phyloP scores from a whole-genome alignment of 2,329 filamentous ascomycete genomes.

The Claviceps sp. region DNA sequence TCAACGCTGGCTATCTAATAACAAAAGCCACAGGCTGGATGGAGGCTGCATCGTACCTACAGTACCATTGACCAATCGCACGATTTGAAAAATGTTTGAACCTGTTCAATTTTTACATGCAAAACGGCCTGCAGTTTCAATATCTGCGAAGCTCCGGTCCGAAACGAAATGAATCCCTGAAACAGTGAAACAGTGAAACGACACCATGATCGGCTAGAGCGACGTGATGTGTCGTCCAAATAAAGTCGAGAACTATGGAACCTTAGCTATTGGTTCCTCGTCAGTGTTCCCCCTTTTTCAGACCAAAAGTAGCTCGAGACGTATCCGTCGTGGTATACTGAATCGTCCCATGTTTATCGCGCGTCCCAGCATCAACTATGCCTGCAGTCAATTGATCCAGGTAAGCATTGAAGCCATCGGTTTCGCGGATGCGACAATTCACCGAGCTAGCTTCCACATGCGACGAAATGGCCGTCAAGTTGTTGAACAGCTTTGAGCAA shows the following conservation, averaged over 20 bases:
- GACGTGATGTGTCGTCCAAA: not conserved
- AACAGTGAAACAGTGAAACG: too few relatives aligned
- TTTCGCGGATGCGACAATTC: constrained; percentile 29
- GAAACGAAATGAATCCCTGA: too few relatives aligned
- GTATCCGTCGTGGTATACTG: constrained; percentile 13
- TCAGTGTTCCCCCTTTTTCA: not conserved
- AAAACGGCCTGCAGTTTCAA: too few relatives aligned
- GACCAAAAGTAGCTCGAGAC: not conserved
- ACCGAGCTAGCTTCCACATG: constrained; percentile 33
- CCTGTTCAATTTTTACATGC: too few relatives aligned
- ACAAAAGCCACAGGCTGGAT: too few relatives aligned
- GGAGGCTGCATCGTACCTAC: too few relatives aligned
- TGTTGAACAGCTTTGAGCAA: constrained; percentile 29
- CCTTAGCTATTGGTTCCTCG: not conserved
- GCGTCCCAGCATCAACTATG: constrained; percentile 14
- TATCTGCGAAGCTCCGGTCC: too few relatives aligned
- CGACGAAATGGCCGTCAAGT: constrained; percentile 28
- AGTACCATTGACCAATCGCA: too few relatives aligned
- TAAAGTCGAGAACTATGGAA: not conserved
- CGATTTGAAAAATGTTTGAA: too few relatives aligned
- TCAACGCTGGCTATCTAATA: too few relatives aligned
- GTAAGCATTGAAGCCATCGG: constrained; percentile 21
- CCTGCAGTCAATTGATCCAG: constrained; percentile 21
- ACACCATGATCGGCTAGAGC: too few relatives aligned
- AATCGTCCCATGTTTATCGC: constrained; percentile 15